A percentile compares a stretch with the other conserved stretches of the same genome.
phyloP scores from a whole-genome alignment of 768 basidiomycete genomes.

The Cubamyces lactineus region DNA sequence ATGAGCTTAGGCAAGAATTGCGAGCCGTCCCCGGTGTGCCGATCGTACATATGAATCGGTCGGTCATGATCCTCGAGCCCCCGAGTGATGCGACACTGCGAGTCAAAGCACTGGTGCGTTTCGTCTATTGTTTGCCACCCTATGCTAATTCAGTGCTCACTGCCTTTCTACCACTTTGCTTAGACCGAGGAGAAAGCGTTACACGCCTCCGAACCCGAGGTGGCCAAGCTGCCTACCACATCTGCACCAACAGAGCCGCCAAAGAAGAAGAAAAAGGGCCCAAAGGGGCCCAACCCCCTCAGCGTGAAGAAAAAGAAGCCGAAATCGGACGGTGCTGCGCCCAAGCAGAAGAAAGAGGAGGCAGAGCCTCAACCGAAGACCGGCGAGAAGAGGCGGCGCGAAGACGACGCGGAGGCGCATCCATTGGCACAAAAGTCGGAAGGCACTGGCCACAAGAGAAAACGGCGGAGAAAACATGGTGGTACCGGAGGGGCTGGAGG shows the following conservation, averaged over 20 bases:
- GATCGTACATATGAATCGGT: conserved; percentile 87
- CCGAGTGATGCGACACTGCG: conserved; percentile 77
- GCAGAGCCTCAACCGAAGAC: conserved; percentile 18
- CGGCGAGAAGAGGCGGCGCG: conserved; percentile 35
- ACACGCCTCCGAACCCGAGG: conserved; percentile 54
- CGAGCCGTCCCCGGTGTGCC: conserved; percentile 84
- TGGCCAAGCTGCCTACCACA: conserved; percentile 42
- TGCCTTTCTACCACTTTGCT: not conserved
- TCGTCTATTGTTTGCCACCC: not conserved
- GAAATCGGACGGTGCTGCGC: conserved; percentile 10
- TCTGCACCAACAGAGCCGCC: conserved; percentile 41
- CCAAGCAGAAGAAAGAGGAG: not conserved
- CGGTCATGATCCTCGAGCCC: conserved; percentile 92
- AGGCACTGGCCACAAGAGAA: conserved; percentile 32
- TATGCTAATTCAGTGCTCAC: not conserved
- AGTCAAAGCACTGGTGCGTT: conserved; percentile 62
- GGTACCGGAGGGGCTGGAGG: not conserved
- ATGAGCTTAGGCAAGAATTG: conserved; percentile 67
- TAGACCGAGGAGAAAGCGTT: conserved; percentile 70
- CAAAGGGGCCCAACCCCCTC: conserved; percentile 90
- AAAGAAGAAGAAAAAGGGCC: conserved; percentile 64
- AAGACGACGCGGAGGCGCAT: conserved; percentile 27
- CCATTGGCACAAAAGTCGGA: conserved; percentile 11
- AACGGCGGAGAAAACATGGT: conserved; percentile 31
- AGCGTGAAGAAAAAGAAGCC: conserved; percentile 87